phyloP scores from a whole-genome alignment of 2,329 filamentous ascomycete genomes.

The Penicillium sp. region DNA sequence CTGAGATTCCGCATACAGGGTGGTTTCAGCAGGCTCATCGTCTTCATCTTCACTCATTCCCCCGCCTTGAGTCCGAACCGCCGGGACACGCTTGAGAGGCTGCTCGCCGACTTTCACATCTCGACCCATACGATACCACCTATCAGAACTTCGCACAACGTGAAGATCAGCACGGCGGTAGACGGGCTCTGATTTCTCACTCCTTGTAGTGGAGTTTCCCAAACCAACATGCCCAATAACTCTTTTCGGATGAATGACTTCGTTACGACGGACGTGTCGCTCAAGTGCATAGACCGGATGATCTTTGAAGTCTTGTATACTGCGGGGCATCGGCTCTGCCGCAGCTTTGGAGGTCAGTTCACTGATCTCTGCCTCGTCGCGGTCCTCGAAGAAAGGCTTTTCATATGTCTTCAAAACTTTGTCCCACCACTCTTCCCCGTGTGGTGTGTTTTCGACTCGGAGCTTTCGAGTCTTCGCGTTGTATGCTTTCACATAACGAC shows the following conservation, averaged over 20 bases:
- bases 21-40: slow-evolving; percentile 56
- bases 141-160: slow-evolving; percentile 73
- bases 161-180: slow-evolving; percentile 82
- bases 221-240: slow-evolving; percentile 75
- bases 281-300: slow-evolving; percentile 84
- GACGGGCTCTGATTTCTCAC: slow-evolving; percentile 67
- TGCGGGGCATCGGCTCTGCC: slow-evolving; percentile 80
- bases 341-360: slow-evolving; percentile 72
- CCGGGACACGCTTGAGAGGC: slow-evolving; percentile 72
- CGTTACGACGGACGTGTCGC: slow-evolving; percentile 77
- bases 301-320: slow-evolving; percentile 82
- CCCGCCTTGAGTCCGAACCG: slow-evolving; percentile 40
- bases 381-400: slow-evolving; percentile 54
- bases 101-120: slow-evolving; percentile 78
- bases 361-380: slow-evolving; percentile 81
- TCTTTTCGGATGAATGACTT: slow-evolving; percentile 73
- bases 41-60: slow-evolving; percentile 41
- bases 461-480: slow-evolving; percentile 83
- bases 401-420: slow-evolving; percentile 46
- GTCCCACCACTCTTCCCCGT: slow-evolving; percentile 59
- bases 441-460: slow-evolving; percentile 70
- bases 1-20: slow-evolving; percentile 60
- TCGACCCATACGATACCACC: slow-evolving; percentile 86
- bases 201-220: slow-evolving; percentile 45
- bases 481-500: slow-evolving; percentile 82